These are phyloP conservation scores for Cubamyces lactineus DNA, from an alignment of 768 basidiomycete genomes.

Conservation along the genomic window DNA sequence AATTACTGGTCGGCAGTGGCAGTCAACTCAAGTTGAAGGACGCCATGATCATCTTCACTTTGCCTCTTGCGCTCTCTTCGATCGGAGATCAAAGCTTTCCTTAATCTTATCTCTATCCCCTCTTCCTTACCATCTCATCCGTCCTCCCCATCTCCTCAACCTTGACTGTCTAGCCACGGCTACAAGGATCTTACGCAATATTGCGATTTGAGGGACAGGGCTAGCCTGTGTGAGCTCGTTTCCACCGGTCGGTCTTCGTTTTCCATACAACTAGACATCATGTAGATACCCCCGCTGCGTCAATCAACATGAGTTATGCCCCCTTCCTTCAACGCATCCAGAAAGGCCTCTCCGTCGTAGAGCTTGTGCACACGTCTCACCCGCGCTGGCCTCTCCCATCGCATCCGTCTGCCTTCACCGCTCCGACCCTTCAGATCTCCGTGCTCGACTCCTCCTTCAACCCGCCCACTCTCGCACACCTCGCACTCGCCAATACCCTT, in stretches of 20 bases:
- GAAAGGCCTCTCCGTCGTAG: constrained; percentile 49
- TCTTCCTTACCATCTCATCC: background rate
- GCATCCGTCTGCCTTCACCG: constrained; percentile 12
- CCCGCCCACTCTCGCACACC: constrained; percentile 86
- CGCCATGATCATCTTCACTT: background rate
- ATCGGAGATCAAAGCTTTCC: constrained; percentile 24
- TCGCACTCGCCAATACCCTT: constrained; percentile 64
- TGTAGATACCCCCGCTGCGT: background rate
- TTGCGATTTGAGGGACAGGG: background rate
- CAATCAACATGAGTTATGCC: constrained; percentile 17
- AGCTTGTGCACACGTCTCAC: constrained; percentile 66
- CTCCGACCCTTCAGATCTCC: constrained; percentile 52
- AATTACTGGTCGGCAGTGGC: background rate
- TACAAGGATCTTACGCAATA: too few species aligned
- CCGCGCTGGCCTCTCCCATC: constrained; percentile 64
- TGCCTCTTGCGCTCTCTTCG: constrained; percentile 6
- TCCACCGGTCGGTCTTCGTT: constrained; percentile 12
- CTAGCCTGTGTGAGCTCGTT: background rate
- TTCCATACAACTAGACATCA: background rate
- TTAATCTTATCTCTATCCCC: constrained; percentile 24
- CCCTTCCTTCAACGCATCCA: constrained; percentile 43
- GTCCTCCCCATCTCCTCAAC: background rate
- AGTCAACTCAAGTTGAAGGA: too few species aligned
- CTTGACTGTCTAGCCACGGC: background rate
- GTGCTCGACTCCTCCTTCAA: constrained; percentile 95